These are phyloP conservation scores for Diplogelasinospora grovesii DNA, from an alignment of 495 filamentous ascomycete species.

Conservation along the genomic window DNA sequence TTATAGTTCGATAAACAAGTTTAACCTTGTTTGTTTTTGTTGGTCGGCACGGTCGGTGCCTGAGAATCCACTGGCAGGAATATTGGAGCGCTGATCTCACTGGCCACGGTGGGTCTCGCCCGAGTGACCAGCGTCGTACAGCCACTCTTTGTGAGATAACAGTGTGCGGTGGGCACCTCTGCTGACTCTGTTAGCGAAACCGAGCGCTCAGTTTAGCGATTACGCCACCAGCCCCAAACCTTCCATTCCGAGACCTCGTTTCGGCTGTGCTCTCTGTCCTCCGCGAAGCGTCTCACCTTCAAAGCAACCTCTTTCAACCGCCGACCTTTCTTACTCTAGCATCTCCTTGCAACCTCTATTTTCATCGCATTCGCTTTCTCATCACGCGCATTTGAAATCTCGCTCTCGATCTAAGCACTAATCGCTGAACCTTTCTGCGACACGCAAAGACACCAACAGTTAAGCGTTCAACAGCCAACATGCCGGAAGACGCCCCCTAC, in stretches of 20 bases:
- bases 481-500: constrained; percentile 76
- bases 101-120: too few species aligned
- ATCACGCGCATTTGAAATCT: too few species aligned
- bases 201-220: constrained; percentile 8
- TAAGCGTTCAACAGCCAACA: constrained; percentile 23
- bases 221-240: constrained; percentile 17
- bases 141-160: too few species aligned
- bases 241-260: constrained; percentile 17
- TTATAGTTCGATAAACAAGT: too few species aligned
- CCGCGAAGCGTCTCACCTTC: constrained; percentile 24
- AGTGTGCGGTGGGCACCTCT: too few species aligned
- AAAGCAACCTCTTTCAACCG: constrained; percentile 14
- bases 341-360: constrained; percentile 15
- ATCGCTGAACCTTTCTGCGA: not conserved
- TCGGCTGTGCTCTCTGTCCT: constrained; percentile 23
- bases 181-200: too few species aligned
- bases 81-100: too few species aligned
- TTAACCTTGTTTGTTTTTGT: too few species aligned
- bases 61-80: too few species aligned
- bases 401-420: too few species aligned
- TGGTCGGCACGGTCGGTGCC: too few species aligned
- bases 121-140: too few species aligned
- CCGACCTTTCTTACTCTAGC: constrained; percentile 14
- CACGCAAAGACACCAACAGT: not conserved
- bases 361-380: constrained; percentile 8